Base-by-base conservation (phyloP, 306 rosid species). In the Lathyrus sativus region DNA sequence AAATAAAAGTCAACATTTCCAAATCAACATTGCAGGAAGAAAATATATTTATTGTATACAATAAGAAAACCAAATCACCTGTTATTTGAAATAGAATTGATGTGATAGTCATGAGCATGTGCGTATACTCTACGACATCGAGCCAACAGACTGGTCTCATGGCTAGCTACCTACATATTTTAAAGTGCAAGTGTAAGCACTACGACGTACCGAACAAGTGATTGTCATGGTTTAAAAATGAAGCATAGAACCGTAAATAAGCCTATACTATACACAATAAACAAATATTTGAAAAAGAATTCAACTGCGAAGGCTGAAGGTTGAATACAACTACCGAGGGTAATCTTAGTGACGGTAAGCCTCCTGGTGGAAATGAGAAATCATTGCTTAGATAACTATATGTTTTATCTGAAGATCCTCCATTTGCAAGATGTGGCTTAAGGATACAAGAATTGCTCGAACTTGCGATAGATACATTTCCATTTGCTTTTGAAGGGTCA, bases 21-120 rank as follows among this genome's bases (percentile, higher is more conserved):
- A 59, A 50, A 62, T 63, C 62, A 35, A 62, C 26, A 62, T 39
- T 24, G 26, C 35, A 19, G 43, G 11, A 33, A 9, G 7, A 71
- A 9, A 60, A 65, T 35, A 22, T 50, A 50, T 35, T n/a, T n/a
- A n/a, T 28, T 1, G 13, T 11, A 62, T 33, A 62, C 42, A 54
- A 43, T 11, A 50, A 29, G 51, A 33, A 41, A 72, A 69, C 49
- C 13, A 63, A 51, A 76, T 75, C 85, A 93, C 99, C 99, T 95
- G 92, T 95, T 95, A 74, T 87, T 95, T 26, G 99, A 95, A 72
- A 95, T 95, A 43, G 99, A 95, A 79, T 95, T 95, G 73, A 95
- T 95, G 79, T 95, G 99, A 77, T 95, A 95, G 77, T 95, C 99
- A 84, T 95, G 99, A 43, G 99, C 99, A 79, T 95, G 99, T 62